These are phyloP conservation scores for Colletotrichum orchidophilum DNA, from an alignment of 2,329 filamentous ascomycete species.

Conservation along the genomic window DNA sequence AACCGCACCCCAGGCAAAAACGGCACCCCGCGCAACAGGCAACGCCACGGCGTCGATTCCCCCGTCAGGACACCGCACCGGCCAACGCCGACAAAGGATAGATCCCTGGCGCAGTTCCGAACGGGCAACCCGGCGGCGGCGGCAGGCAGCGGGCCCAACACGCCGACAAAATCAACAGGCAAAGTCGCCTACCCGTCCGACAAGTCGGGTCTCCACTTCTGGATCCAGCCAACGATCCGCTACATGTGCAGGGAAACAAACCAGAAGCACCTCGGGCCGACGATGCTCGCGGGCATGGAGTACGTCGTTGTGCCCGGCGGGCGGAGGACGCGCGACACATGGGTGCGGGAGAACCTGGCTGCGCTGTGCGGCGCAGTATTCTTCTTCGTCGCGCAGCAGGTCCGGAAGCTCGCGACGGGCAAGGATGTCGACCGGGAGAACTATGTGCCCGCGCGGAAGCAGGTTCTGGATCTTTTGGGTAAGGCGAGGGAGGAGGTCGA, in stretches of 20 bases:
- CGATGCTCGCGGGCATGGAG: constrained; percentile 79
- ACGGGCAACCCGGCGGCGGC: constrained; percentile 42
- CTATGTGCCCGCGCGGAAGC: constrained; percentile 55
- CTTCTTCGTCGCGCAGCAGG: constrained; percentile 65
- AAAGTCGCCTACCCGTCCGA: constrained; percentile 39
- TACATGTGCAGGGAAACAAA: constrained; percentile 71
- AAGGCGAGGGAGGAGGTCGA: constrained; percentile 43
- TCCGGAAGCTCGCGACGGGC: constrained; percentile 52
- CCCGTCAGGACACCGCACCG: constrained; percentile 39
- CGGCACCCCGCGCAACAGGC: constrained; percentile 41
- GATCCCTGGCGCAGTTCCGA: constrained; percentile 53
- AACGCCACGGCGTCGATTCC: constrained; percentile 37
- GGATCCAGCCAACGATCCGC: constrained; percentile 76
- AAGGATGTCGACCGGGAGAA: constrained; percentile 51
- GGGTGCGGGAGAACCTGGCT: constrained; percentile 58
- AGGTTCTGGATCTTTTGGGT: constrained; percentile 50
- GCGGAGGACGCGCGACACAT: constrained; percentile 56
- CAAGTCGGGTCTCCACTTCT: constrained; percentile 62
- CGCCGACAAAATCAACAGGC: constrained; percentile 53
- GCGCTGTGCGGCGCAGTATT: constrained; percentile 69
- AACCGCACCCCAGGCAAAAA: constrained; percentile 46
- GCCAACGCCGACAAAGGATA: constrained; percentile 57
- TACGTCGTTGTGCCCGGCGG: constrained; percentile 56
- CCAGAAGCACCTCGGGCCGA: constrained; percentile 71
- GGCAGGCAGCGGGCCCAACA: constrained; percentile 35